Base-by-base conservation (phyloP, 129 eudicot species). In the Solidago caesia region DNA sequence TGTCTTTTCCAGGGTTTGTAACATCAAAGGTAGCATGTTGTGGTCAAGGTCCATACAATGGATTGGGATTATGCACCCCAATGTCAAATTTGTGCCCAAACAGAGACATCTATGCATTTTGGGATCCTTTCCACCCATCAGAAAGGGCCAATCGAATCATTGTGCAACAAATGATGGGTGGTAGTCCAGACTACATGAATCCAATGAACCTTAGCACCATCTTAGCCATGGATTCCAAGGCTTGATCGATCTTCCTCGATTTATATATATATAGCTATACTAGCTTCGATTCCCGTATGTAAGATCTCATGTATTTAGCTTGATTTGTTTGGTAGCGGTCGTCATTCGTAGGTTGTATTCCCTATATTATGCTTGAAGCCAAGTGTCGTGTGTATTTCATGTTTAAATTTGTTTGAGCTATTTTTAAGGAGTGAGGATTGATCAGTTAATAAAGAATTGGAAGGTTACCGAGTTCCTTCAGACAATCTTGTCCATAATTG, bases 31-130 rank as follows among this genome's bases (percentile, higher is more conserved):
- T 78, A 72, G 96, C 96, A 69, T 89, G 96, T 80, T 90, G 96
- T 65, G 96, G 96, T 39, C 96, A 90, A 80, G 96, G 96, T 14
- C 96, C 87, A 33, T 85, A 85, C 82, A 89, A 89, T 21, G 96
- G 96, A 64, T 12, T 89, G 1, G 96, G 96, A 46, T 74, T 89
- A 13, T 89, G 96, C 85, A 89, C 90, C 8, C 75, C 81, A 13
- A 27, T 87, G 58, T 89, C 96, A 53, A 87, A 89, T 43, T 70
- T 89, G 76, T 89, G 92, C 75, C 79, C 90, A 13, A 83, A 89
- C 70, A 79, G 96, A 60, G 89, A 90, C 64, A 5, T 74, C 10
- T 85, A 87, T 43, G 96, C 86, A 45, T 90, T 89, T 69, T 89
- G 96, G 92, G 96, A 89, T 45, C 77, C 96, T 41, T 89, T 87